Conservation (phyloP, 192 early-diverging fungal genomes). For the Chytriomyces confervae region DNA sequence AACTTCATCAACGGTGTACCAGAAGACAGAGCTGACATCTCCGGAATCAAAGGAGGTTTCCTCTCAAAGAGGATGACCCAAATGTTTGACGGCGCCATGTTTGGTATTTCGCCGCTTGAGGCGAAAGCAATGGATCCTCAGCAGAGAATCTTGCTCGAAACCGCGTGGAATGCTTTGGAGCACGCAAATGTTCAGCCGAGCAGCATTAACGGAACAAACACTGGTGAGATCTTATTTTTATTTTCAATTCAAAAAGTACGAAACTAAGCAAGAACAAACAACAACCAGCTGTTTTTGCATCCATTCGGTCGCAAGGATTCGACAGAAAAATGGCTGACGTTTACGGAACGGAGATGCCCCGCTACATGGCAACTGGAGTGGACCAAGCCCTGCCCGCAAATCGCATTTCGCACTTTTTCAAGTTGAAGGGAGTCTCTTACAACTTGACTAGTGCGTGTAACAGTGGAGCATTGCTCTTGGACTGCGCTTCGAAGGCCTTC, state of each 20-base stretch:
- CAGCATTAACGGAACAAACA: conserved; percentile 2
- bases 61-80: conserved; percentile 6
- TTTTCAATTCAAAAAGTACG: background rate
- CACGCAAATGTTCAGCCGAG: background rate
- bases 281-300: background rate
- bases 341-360: background rate
- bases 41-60: background rate
- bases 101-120: conserved; percentile 16
- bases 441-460: background rate
- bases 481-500: background rate
- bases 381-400: background rate
- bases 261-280: too few relatives aligned
- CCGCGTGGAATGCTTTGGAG: conserved; percentile 17
- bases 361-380: background rate
- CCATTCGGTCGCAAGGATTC: background rate
- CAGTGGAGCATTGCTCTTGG: background rate
- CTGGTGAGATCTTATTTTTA: background rate
- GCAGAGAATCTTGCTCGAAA: conserved; percentile 11
- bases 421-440: background rate
- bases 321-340: background rate
- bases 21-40: background rate
- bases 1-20: background rate
- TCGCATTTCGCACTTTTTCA: background rate
- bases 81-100: conserved; percentile 11
- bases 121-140: conserved; percentile 27